Evolutionary conservation across 148 eudicot genomes (phyloP).

Genomic region (Rhododendron ovatum): DNA sequence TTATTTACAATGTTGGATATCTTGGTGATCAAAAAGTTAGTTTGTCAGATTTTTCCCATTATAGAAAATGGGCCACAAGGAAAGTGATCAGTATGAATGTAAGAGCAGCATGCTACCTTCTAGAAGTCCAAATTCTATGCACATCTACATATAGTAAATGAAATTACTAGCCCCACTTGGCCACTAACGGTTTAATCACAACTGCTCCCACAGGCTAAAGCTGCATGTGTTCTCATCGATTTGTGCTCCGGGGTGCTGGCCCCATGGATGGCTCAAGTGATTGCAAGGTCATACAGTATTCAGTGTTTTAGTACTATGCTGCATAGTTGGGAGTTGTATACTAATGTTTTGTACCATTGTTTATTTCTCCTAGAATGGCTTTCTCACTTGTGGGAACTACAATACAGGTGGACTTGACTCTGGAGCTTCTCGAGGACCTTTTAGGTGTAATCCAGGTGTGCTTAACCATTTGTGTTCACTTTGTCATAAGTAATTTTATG

Average conservation of each 20-base stretch:
- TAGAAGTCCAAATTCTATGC: neutral
- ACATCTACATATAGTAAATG: neutral
- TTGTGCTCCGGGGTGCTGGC: conserved; percentile 64
- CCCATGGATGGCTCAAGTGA: conserved; percentile 72
- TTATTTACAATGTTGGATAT: neutral
- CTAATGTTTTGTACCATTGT: neutral
- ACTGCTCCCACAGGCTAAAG: conserved; percentile 54
- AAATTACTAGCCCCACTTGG: neutral
- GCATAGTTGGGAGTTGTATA: neutral
- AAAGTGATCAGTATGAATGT: neutral
- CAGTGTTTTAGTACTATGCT: conserved; percentile 3
- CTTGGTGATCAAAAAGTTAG: neutral
- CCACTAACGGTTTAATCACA: conserved; percentile 9
- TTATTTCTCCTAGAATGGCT: neutral
- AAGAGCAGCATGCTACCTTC: neutral
- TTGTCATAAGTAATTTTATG: neutral
- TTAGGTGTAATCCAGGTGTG: conserved; percentile 73
- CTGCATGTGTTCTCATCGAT: conserved; percentile 73
- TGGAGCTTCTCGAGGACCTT: conserved; percentile 82
- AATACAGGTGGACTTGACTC: conserved; percentile 66
- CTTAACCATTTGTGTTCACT: neutral
- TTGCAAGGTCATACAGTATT: conserved; percentile 52
- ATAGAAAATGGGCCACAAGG: neutral
- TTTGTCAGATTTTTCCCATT: neutral
- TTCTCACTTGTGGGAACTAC: neutral